Evolutionary conservation across 352 stramenopile genomes (phyloP).

Genomic region (Phytophthora pistaciae): DNA sequence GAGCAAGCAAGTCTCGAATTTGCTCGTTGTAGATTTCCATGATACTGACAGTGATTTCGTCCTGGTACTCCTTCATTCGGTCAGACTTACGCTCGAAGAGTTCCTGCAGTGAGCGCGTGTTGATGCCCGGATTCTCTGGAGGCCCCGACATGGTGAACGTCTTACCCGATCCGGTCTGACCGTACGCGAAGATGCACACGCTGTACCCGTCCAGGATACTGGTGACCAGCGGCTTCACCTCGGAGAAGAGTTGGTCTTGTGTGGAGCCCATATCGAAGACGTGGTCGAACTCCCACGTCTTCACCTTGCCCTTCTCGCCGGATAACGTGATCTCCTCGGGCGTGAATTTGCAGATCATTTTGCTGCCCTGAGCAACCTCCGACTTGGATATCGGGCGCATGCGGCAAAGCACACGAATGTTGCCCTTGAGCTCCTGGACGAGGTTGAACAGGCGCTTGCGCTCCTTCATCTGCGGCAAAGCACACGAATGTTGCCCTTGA

Average conservation of each 20-base stretch:
- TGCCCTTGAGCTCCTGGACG: conserved; percentile 92
- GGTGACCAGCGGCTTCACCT: conserved; percentile 84
- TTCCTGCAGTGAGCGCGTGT: conserved; percentile 85
- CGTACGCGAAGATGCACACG: conserved; percentile 93
- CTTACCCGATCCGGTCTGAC: conserved; percentile 89
- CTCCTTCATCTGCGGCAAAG: conserved; percentile 94
- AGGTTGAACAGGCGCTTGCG: conserved; percentile 93
- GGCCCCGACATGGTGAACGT: conserved; percentile 88
- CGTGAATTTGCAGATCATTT: conserved; percentile 86
- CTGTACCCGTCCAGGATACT: conserved; percentile 90
- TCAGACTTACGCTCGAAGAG: conserved; percentile 81
- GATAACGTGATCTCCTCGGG: conserved; percentile 81
- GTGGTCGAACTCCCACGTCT: conserved; percentile 88
- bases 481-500: conserved; percentile 98
- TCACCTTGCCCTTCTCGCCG: conserved; percentile 88
- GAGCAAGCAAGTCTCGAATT: conserved; percentile 93
- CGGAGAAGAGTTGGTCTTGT: conserved; percentile 81
- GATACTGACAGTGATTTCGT: conserved; percentile 91
- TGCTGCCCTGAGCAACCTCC: conserved; percentile 75
- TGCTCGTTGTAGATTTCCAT: conserved; percentile 98
- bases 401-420: conserved; percentile 98
- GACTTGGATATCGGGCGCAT: conserved; percentile 93
- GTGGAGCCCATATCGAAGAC: conserved; percentile 85
- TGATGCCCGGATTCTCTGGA: conserved; percentile 80
- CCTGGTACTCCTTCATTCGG: conserved; percentile 79